Evolutionary conservation across 2,329 filamentous ascomycete species (phyloP).

Genomic region (Trichophyton benhamiae): DNA sequence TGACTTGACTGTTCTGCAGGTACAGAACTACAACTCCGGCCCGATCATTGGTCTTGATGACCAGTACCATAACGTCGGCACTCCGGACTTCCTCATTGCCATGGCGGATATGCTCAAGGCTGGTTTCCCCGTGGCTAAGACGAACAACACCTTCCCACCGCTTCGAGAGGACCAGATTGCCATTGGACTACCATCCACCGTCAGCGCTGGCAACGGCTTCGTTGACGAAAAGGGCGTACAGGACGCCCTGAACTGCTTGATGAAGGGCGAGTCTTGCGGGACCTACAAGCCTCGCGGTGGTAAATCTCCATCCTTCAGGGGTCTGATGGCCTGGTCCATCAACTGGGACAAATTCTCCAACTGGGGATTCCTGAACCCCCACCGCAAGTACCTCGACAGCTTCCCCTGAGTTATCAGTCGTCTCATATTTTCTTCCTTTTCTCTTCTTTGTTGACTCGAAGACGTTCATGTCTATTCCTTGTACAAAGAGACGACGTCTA

Average conservation of each 20-base stretch:
- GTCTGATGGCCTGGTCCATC: slow-evolving; percentile 7
- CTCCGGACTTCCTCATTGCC: slow-evolving; percentile 6
- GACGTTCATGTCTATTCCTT: not conserved
- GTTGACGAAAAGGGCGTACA: slow-evolving; percentile 1
- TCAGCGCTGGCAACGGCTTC: slow-evolving; percentile 3
- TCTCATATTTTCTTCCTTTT: not conserved
- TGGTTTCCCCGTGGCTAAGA: slow-evolving; percentile 6
- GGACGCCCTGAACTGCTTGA: slow-evolving; percentile 1
- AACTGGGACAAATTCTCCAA: slow-evolving; percentile 6
- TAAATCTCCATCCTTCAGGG: not conserved
- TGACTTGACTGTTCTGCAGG: slow-evolving; percentile 5
- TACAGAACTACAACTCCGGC: slow-evolving; percentile 8
- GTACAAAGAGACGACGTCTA: not conserved
- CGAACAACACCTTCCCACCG: slow-evolving; percentile 4
- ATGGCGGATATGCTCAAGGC: slow-evolving; percentile 8
- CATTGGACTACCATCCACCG: not conserved
- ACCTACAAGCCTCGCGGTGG: slow-evolving; percentile 5
- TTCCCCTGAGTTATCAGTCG: not conserved
- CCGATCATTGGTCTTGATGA: slow-evolving; percentile 6
- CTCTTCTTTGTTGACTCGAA: not conserved
- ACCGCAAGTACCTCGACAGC: slow-evolving; percentile 3
- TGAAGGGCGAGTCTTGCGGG: slow-evolving; percentile 3
- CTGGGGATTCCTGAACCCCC: slow-evolving; percentile 2
- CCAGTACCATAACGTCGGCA: slow-evolving; percentile 3
- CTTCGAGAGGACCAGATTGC: slow-evolving; percentile 6